These are phyloP conservation scores for Bassia scoparia DNA, from an alignment of 148 eudicot genomes.

Conservation along the genomic window DNA sequence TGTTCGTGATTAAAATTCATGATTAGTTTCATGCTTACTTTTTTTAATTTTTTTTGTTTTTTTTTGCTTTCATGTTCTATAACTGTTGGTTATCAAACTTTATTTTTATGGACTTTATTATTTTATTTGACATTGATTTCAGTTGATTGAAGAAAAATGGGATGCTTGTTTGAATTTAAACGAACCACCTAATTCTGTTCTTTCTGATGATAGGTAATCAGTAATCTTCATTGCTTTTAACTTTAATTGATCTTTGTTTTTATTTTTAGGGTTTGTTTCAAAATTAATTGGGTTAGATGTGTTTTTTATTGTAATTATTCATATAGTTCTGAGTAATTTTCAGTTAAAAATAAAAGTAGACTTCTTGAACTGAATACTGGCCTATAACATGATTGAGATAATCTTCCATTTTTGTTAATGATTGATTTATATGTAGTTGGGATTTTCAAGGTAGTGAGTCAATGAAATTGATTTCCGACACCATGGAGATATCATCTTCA, in stretches of 20 bases:
- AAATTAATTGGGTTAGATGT: too few species aligned
- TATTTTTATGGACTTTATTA: not conserved
- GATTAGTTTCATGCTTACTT: conserved; percentile 11
- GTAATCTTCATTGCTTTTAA: too few species aligned
- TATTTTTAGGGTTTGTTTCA: conserved; percentile 10
- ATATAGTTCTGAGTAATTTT: too few species aligned
- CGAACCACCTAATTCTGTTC: conserved; percentile 27
- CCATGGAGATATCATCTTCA: conserved; percentile 1
- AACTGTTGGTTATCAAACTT: not conserved
- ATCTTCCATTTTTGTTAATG: not conserved
- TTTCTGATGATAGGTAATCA: conserved; percentile 40
- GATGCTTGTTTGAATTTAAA: conserved; percentile 28
- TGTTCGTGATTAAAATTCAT: not conserved
- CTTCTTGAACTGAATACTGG: too few species aligned
- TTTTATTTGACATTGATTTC: conserved; percentile 17
- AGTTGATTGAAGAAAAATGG: conserved; percentile 31
- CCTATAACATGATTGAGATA: not conserved
- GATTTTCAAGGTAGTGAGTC: conserved; percentile 20
- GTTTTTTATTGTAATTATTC: too few species aligned
- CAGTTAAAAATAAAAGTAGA: too few species aligned
- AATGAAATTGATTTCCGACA: conserved; percentile 32
- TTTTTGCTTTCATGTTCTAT: not conserved
- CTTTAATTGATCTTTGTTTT: conserved; percentile 11
- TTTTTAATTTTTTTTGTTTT: too few species aligned
- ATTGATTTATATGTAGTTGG: not conserved